Conservation (phyloP, 2,329 filamentous ascomycete species). For the Aspergillus cejpii region DNA sequence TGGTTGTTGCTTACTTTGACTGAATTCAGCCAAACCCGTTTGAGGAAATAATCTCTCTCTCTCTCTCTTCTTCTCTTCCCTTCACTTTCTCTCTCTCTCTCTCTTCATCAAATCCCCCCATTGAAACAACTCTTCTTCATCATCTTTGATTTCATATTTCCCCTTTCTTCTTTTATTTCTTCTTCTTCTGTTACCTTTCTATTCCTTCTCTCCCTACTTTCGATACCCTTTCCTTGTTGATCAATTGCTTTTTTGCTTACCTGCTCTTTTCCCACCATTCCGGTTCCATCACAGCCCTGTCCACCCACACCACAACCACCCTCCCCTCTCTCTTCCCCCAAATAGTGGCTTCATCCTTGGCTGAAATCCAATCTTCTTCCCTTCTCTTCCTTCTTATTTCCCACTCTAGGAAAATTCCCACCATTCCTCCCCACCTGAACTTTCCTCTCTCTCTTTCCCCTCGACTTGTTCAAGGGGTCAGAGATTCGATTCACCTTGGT, state of each 20-base stretch:
- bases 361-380: conserved; percentile 16
- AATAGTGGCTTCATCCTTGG: conserved; percentile 25
- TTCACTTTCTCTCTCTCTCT: conserved; percentile 7
- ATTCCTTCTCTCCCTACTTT: conserved; percentile 22
- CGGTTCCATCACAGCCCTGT: conserved; percentile 13
- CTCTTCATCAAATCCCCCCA: conserved; percentile 25
- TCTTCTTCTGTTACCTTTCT: conserved; percentile 13
- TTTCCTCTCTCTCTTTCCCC: conserved; percentile 27
- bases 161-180: conserved; percentile 14
- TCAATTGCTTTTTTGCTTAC: conserved; percentile 15
- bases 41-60: not conserved
- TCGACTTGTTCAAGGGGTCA: conserved; percentile 31
- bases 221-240: conserved; percentile 12
- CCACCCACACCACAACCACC: conserved; percentile 14
- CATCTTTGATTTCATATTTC: conserved; percentile 8
- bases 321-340: conserved; percentile 24
- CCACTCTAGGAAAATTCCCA: conserved; percentile 9
- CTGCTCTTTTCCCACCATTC: conserved; percentile 20
- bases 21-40: conserved; percentile 1
- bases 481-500: conserved; percentile 25
- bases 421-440: conserved; percentile 18
- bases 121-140: conserved; percentile 10
- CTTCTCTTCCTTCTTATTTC: conserved; percentile 7
- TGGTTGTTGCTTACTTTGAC: not conserved
- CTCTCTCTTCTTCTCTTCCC: conserved; percentile 5